These are phyloP conservation scores for Lasiosphaeria miniovina DNA, from an alignment of 495 filamentous ascomycete species.

Conservation along the genomic window DNA sequence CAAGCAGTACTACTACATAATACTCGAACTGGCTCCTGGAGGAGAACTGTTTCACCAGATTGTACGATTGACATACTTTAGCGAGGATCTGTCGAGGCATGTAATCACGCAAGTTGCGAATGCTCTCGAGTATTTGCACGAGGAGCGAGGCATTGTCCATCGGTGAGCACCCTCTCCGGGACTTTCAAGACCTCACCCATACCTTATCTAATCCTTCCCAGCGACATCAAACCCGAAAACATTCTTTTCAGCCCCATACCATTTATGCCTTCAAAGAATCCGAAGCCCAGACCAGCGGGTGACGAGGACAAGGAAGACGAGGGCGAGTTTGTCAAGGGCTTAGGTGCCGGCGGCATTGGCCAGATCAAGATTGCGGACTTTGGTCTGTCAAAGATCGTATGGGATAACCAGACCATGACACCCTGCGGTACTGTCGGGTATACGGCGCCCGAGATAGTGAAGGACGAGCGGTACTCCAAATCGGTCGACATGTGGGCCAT, in stretches of 20 bases:
- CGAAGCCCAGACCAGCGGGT: constrained; percentile 72
- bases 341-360: constrained; percentile 90
- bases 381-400: constrained; percentile 94
- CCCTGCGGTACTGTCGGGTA: constrained; percentile 98
- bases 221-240: constrained; percentile 98
- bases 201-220: constrained; percentile 31
- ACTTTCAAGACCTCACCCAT: background rate
- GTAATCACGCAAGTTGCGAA: constrained; percentile 93
- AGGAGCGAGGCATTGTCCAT: constrained; percentile 92
- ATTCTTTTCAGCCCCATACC: constrained; percentile 86
- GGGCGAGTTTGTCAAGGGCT: constrained; percentile 81
- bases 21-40: constrained; percentile 91
- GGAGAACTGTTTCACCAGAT: constrained; percentile 99
- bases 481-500: constrained; percentile 99
- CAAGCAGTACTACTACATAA: constrained; percentile 92
- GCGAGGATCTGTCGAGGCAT: constrained; percentile 89
- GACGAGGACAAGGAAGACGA: constrained; percentile 98
- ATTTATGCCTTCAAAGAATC: constrained; percentile 74
- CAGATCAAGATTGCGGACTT: constrained; percentile 97
- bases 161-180: constrained; percentile 59
- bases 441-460: constrained; percentile 98
- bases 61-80: constrained; percentile 96
- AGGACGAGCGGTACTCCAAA: constrained; percentile 98
- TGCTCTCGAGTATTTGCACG: constrained; percentile 90
- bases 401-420: constrained; percentile 99